phyloP scores from a whole-genome alignment of 495 filamentous ascomycete genomes.

The Staphylotrichum longicolle region DNA sequence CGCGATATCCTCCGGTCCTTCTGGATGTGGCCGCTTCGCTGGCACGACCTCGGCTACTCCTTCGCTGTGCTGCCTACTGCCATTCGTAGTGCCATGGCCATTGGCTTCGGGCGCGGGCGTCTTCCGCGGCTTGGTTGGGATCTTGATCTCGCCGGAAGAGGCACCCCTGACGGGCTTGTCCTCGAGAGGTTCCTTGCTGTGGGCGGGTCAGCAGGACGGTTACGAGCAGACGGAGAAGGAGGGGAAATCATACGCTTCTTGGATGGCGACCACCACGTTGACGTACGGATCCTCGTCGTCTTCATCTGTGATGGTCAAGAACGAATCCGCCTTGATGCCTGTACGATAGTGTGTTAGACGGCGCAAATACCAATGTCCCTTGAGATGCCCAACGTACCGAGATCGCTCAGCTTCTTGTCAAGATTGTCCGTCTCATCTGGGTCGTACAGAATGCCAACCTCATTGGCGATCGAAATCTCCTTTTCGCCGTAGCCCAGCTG shows the following conservation, averaged over 20 bases:
- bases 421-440: slow-evolving; percentile 86
- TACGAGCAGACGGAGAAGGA: neutral
- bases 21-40: slow-evolving; percentile 40
- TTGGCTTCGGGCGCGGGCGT: slow-evolving; percentile 34
- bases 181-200: slow-evolving; percentile 36
- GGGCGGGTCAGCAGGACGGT: slow-evolving; percentile 9
- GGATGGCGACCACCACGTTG: slow-evolving; percentile 70
- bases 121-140: slow-evolving; percentile 49
- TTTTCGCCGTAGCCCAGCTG: slow-evolving; percentile 75
- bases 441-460: slow-evolving; percentile 77
- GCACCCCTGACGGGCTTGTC: slow-evolving; percentile 43
- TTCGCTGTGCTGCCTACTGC: slow-evolving; percentile 25
- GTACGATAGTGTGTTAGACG: slow-evolving; percentile 26
- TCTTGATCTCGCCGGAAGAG: slow-evolving; percentile 34
- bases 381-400: slow-evolving; percentile 47
- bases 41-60: slow-evolving; percentile 27
- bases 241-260: slow-evolving; percentile 46
- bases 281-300: slow-evolving; percentile 77
- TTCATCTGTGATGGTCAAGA: slow-evolving; percentile 83
- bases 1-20: slow-evolving; percentile 28
- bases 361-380: neutral
- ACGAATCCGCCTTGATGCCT: slow-evolving; percentile 64
- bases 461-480: slow-evolving; percentile 74
- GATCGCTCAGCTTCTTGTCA: slow-evolving; percentile 69
- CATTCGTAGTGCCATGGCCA: slow-evolving; percentile 26